These are phyloP conservation scores for Ophiosphaerella narmari DNA, from an alignment of 2,329 filamentous ascomycete species.

Conservation along the genomic window DNA sequence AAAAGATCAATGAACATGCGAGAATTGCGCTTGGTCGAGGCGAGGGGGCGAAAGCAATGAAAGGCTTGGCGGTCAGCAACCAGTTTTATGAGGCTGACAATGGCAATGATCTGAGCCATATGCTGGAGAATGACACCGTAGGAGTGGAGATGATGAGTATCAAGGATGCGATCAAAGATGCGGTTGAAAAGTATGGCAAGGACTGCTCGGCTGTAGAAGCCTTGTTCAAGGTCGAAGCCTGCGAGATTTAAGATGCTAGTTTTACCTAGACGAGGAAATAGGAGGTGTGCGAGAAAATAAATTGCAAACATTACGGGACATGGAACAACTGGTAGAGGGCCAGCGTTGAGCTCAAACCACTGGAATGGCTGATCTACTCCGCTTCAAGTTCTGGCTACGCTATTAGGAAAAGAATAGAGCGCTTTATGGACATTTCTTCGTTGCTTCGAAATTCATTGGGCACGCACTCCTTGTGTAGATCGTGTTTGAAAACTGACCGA, in stretches of 20 bases:
- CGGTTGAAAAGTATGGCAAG: slow-evolving; percentile 28
- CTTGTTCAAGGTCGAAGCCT: slow-evolving; percentile 36
- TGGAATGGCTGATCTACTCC: no score
- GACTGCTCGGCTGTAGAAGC: slow-evolving; percentile 30
- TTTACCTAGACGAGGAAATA: neutral
- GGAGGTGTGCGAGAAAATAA: no score
- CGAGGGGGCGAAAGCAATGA: slow-evolving; percentile 32
- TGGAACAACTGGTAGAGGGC: no score
- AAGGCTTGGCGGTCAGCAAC: slow-evolving; percentile 34
- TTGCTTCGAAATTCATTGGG: neutral
- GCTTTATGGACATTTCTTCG: no score
- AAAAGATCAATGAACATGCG: slow-evolving; percentile 34
- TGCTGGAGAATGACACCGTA: slow-evolving; percentile 37
- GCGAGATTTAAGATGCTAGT: slow-evolving; percentile 16
- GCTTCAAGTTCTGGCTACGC: no score
- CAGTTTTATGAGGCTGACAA: slow-evolving; percentile 42
- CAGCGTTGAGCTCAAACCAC: no score
- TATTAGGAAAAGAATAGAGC: no score
- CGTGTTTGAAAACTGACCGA: slow-evolving; percentile 3
- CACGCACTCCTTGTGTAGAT: neutral
- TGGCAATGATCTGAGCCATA: slow-evolving; percentile 27
- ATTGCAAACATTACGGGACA: no score
- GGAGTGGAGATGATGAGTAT: slow-evolving; percentile 32
- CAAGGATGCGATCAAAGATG: slow-evolving; percentile 33
- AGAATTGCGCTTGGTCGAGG: slow-evolving; percentile 32